These are phyloP conservation scores for Aspergillus carbonarius DNA, from an alignment of 2,329 filamentous ascomycete genomes.

Conservation along the genomic window DNA sequence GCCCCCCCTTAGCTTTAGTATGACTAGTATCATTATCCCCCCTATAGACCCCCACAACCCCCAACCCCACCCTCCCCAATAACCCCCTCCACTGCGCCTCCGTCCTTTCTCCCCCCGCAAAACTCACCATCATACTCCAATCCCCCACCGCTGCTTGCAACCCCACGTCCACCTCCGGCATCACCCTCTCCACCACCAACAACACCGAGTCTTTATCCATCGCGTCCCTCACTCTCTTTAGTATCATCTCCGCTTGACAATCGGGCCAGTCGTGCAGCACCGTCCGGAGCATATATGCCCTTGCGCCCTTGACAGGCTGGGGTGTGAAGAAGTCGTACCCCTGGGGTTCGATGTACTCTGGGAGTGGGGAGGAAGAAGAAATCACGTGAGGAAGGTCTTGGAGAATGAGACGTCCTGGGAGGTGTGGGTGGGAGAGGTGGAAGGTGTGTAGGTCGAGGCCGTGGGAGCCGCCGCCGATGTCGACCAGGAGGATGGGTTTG, in stretches of 20 bases:
- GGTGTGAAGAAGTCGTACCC: conserved; percentile 34
- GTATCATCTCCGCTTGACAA: conserved; percentile 6
- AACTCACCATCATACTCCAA: conserved; percentile 19
- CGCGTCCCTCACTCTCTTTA: conserved; percentile 12
- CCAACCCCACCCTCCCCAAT: neutral
- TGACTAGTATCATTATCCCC: neutral
- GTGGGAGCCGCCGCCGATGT: conserved; percentile 8
- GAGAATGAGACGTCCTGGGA: neutral
- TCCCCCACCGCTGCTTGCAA: conserved; percentile 7
- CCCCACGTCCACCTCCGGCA: conserved; percentile 7
- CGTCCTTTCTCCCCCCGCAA: conserved; percentile 14
- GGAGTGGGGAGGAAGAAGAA: conserved; percentile 11
- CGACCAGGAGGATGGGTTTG: neutral
- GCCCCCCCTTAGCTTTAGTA: too few species aligned
- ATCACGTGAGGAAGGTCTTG: conserved; percentile 5
- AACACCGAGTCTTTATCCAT: conserved; percentile 18
- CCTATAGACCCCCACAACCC: neutral
- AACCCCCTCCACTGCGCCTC: conserved; percentile 8
- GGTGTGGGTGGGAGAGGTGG: neutral
- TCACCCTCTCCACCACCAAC: conserved; percentile 15
- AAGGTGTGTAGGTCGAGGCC: neutral
- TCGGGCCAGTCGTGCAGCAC: conserved; percentile 38
- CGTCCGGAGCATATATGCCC: conserved; percentile 31
- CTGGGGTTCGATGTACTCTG: neutral
- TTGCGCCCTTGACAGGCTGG: conserved; percentile 44